phyloP scores from a whole-genome alignment of 306 rosid species.

The Malus sieversii region DNA sequence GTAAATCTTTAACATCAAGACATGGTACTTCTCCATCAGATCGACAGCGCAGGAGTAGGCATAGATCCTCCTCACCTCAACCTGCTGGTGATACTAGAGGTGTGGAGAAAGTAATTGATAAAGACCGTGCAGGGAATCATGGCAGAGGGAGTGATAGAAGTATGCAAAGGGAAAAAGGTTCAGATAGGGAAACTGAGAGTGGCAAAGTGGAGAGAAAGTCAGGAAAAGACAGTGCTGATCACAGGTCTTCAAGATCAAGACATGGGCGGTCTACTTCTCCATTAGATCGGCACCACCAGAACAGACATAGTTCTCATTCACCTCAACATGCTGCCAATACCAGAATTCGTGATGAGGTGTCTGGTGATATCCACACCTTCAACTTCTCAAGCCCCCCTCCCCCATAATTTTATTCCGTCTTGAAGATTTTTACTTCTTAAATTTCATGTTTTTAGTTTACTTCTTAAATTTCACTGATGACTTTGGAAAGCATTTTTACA shows the following conservation, averaged over 20 bases:
- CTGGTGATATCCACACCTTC: slow-evolving; percentile 82
- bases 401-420: background rate
- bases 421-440: background rate
- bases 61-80: slow-evolving; percentile 21
- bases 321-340: slow-evolving; percentile 13
- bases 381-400: slow-evolving; percentile 5
- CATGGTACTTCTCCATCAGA: slow-evolving; percentile 31
- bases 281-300: slow-evolving; percentile 4
- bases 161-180: slow-evolving; percentile 34
- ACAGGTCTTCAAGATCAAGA: slow-evolving; percentile 58
- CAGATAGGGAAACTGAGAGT: slow-evolving; percentile 36
- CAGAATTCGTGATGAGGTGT: slow-evolving; percentile 79
- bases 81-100: background rate
- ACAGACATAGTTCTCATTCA: slow-evolving; percentile 10
- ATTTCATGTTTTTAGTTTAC: background rate
- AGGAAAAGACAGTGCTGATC: slow-evolving; percentile 32
- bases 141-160: slow-evolving; percentile 8
- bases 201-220: slow-evolving; percentile 47
- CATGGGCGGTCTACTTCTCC: slow-evolving; percentile 40
- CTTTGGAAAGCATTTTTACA: background rate
- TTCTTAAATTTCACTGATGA: background rate
- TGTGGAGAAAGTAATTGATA: slow-evolving; percentile 2
- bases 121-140: background rate
- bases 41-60: slow-evolving; percentile 10
- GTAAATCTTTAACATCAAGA: slow-evolving; percentile 52